Conservation (phyloP, 2,329 filamentous ascomycete species). For the Fusarium sp. region DNA sequence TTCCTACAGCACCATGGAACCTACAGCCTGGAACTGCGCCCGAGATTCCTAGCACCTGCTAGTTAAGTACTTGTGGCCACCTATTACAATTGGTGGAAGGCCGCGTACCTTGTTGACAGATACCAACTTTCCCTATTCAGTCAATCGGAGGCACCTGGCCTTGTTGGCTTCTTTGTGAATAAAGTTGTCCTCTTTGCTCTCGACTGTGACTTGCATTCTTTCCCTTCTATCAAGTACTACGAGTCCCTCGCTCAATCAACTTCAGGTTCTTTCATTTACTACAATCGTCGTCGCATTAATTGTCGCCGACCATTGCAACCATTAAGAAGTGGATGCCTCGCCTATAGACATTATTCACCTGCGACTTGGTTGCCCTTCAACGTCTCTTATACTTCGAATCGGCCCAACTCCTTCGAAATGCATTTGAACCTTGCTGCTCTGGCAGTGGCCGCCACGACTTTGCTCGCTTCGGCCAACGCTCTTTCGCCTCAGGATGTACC, state of each 20-base stretch:
- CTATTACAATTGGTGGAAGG: neutral
- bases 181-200: slow-evolving; percentile 37
- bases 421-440: slow-evolving; percentile 64
- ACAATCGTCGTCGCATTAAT: slow-evolving; percentile 11
- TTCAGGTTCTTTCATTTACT: neutral
- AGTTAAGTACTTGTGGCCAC: slow-evolving; percentile 35
- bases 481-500: slow-evolving; percentile 81
- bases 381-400: neutral
- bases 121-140: slow-evolving; percentile 29
- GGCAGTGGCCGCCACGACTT: slow-evolving; percentile 63
- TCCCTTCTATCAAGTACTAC: neutral
- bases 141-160: slow-evolving; percentile 14
- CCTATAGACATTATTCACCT: slow-evolving; percentile 11
- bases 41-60: slow-evolving; percentile 6
- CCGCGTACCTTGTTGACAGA: slow-evolving; percentile 37
- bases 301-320: slow-evolving; percentile 7
- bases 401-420: slow-evolving; percentile 54
- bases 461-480: slow-evolving; percentile 66
- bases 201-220: neutral
- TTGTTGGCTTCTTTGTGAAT: slow-evolving; percentile 36
- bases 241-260: neutral
- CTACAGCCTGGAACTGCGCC: slow-evolving; percentile 12
- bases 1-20: neutral
- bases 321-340: slow-evolving; percentile 16
- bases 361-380: slow-evolving; percentile 12